Base-by-base conservation (phyloP, 2,329 filamentous ascomycete genomes). In the Curvularia verruculosa region DNA sequence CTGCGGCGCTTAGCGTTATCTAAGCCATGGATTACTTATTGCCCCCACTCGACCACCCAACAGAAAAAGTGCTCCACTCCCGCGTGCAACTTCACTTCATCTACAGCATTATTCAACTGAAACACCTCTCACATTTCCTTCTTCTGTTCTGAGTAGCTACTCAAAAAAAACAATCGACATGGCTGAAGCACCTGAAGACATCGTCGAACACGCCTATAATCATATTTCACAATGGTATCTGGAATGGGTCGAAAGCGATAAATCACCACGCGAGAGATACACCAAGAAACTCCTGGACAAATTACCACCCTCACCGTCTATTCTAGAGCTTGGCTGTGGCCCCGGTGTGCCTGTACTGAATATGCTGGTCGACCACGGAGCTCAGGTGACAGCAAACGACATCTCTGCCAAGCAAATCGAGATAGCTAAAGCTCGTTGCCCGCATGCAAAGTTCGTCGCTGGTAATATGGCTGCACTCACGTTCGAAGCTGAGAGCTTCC, bases 381-480 rank as follows among this genome's bases (percentile, higher is more conserved):
- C 66, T 36, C 59, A 52, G 0, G 65, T 79, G 12, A 73, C 67
- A 0, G 78, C 71, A 31, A 78, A 78, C 41, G 77, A 80, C 49
- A 76, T 79, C 50, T 79, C 77, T 6, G 24, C 56, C 0, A 54
- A 67, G 0, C 78, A 79, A 47, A 65, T 79, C 34, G 56, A 64
- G 5, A 61, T 78, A 3, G 75, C 75, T 48, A 46, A 46, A 36
- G 23, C 40, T 40, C 39, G 34, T 19, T 53, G 45, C 12, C 50
- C 58, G 23, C 39, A 29, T 41, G 52, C 63, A 18, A 4, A 45
- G 3, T 63, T 75, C 13, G 59, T 72, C 5, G 58, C 67, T 24
- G 74, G 72, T 3, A 78, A 80, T 45, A 80, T 80, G 78, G 70
- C 74, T 58, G 62, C 51, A 1, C 63, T 80, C 1, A 34, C 62